These are phyloP conservation scores for Candida sanyiensis DNA, from an alignment of 805 yeast species.

Conservation along the genomic window DNA sequence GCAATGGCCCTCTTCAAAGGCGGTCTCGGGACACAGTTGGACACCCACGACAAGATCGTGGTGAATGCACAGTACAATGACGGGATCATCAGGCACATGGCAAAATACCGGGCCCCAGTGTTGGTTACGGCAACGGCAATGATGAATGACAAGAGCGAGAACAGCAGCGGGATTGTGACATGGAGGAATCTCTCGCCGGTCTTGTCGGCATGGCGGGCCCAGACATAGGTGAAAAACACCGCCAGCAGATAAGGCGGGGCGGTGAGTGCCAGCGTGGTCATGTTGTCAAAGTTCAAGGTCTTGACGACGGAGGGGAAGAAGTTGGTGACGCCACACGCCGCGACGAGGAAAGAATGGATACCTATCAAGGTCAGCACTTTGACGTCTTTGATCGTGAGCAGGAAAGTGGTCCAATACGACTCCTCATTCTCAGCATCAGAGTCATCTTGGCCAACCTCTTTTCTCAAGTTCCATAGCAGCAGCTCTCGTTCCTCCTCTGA, in stretches of 20 bases:
- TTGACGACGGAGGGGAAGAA: conserved; percentile 57
- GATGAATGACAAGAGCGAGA: conserved; percentile 41
- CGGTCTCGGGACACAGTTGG: conserved; percentile 51
- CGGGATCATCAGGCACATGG: conserved; percentile 57
- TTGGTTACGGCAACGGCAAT: conserved; percentile 45
- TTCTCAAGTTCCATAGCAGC: conserved; percentile 25
- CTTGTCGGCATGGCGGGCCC: conserved; percentile 52
- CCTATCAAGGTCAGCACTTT: conserved; percentile 46
- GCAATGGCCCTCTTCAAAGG: conserved; percentile 56
- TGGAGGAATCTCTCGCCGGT: conserved; percentile 52
- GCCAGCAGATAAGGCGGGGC: conserved; percentile 55
- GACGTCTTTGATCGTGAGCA: conserved; percentile 34
- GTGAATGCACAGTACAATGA: conserved; percentile 50
- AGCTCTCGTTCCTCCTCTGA: conserved; percentile 39
- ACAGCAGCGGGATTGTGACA: conserved; percentile 36
- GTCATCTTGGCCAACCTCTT: conserved; percentile 27
- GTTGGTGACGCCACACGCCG: conserved; percentile 56
- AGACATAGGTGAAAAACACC: conserved; percentile 42
- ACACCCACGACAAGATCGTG: conserved; percentile 48
- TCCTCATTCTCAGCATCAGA: conserved; percentile 23
- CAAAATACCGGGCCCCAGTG: conserved; percentile 52
- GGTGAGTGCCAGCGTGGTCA: conserved; percentile 49
- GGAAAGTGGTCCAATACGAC: conserved; percentile 31
- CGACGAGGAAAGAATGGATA: conserved; percentile 39
- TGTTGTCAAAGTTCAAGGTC: conserved; percentile 45